A percentile compares a stretch with the other conserved stretches of the same genome.
Evolutionary conservation across 495 filamentous ascomycete genomes (phyloP).

Genomic region (Lentithecium fluviatile): DNA sequence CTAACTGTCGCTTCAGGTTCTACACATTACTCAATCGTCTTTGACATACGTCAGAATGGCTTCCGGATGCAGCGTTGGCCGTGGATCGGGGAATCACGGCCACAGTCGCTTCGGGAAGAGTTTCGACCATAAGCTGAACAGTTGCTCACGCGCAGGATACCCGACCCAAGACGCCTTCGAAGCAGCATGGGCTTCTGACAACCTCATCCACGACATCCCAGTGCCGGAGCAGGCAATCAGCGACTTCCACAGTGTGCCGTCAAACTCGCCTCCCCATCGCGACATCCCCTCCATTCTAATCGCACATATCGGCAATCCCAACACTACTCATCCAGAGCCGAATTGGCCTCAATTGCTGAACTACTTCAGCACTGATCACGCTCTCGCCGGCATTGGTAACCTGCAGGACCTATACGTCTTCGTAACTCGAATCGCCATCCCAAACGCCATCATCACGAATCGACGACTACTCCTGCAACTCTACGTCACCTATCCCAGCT

Average conservation of each 20-base stretch:
- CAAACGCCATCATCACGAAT: conserved; percentile 12
- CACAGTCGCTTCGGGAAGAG: no score
- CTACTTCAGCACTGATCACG: background rate
- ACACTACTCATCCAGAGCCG: background rate
- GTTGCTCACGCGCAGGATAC: no score
- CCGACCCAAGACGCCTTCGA: no score
- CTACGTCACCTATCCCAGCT: background rate
- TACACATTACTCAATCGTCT: no score
- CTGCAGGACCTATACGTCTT: conserved; percentile 21
- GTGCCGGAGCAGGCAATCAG: background rate
- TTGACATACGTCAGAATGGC: no score
- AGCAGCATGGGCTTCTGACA: background rate
- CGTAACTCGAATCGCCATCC: conserved; percentile 9
- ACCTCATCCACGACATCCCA: background rate
- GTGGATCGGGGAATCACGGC: no score
- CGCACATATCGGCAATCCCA: background rate
- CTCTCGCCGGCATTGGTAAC: conserved; percentile 5
- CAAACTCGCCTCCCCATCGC: conserved; percentile 1
- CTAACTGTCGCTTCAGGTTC: no score
- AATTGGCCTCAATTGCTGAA: background rate
- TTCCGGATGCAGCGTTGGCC: no score
- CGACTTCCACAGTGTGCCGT: conserved; percentile 9
- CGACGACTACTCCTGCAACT: background rate
- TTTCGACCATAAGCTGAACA: no score
- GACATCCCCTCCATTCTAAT: conserved; percentile 18